Evolutionary conservation across 805 yeast species (phyloP).

Genomic region (Isabelozyma pseudorhagii): DNA sequence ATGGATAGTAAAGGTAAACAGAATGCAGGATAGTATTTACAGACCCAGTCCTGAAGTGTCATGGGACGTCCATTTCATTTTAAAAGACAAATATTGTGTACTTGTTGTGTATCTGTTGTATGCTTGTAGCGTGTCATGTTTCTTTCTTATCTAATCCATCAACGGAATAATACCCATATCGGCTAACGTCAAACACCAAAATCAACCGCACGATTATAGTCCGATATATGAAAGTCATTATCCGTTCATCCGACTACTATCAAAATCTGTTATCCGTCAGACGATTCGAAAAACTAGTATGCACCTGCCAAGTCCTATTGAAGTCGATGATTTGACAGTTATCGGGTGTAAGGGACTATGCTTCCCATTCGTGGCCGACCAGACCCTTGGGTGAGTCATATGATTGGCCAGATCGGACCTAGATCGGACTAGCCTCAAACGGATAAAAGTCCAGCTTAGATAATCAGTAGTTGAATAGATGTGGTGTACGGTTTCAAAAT

Average conservation of each 20-base stretch:
- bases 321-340: neutral
- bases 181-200: neutral
- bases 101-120: neutral
- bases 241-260: too few relatives aligned
- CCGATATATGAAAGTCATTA: too few relatives aligned
- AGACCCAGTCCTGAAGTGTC: too few relatives aligned
- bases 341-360: neutral
- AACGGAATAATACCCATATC: neutral
- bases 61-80: too few relatives aligned
- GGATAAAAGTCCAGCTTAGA: neutral
- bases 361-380: neutral
- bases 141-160: neutral
- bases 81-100: too few relatives aligned
- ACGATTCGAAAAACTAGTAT: neutral
- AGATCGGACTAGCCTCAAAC: neutral
- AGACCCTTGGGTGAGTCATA: neutral
- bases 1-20: too few relatives aligned
- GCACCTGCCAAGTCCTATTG: neutral
- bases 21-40: too few relatives aligned
- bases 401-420: neutral
- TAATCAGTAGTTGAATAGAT: neutral
- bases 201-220: too few relatives aligned
- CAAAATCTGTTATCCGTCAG: too few relatives aligned
- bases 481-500: neutral
- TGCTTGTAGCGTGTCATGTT: neutral